Evolutionary conservation across 768 basidiomycete genomes (phyloP).

Genomic region (Lepiota venenata): DNA sequence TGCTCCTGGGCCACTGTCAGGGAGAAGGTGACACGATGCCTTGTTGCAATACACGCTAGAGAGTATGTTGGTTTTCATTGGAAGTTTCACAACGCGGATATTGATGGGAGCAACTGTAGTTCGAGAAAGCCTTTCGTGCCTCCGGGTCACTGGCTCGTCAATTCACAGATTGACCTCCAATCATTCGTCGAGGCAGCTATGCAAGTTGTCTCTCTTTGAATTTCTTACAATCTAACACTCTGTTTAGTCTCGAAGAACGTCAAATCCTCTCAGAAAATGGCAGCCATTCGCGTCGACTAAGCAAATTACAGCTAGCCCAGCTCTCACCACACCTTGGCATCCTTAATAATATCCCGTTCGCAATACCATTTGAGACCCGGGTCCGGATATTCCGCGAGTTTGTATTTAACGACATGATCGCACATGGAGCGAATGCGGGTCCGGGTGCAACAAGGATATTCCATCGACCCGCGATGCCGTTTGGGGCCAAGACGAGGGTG

Average conservation of each 20-base stretch:
- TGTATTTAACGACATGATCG: constrained; percentile 37
- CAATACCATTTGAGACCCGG: constrained; percentile 90
- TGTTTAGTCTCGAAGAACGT: constrained; percentile 62
- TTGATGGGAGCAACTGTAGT: constrained; percentile 34
- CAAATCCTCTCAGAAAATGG: constrained; percentile 27
- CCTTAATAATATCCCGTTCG: constrained; percentile 94
- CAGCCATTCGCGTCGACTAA: constrained; percentile 27
- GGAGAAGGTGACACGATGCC: constrained; percentile 71
- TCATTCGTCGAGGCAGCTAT: constrained; percentile 87
- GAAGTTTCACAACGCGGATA: constrained; percentile 24
- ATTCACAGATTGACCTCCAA: constrained; percentile 39
- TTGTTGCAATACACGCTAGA: constrained; percentile 81
- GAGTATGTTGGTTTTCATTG: constrained; percentile 47
- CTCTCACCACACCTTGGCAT: constrained; percentile 86
- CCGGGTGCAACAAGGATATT: constrained; percentile 4
- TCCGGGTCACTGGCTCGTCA: constrained; percentile 80
- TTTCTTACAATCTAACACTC: neutral
- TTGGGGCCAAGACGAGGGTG: constrained; percentile 32
- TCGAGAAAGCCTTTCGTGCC: constrained; percentile 84
- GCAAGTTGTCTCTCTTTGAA: constrained; percentile 30
- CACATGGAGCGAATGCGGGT: constrained; percentile 5
- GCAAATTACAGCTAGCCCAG: constrained; percentile 69
- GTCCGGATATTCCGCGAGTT: constrained; percentile 88
- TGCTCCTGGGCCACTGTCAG: constrained; percentile 68
- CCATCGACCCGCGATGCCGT: constrained; percentile 16